Conservation (phyloP, 2,329 filamentous ascomycete genomes). For the Fusarium sp. region DNA sequence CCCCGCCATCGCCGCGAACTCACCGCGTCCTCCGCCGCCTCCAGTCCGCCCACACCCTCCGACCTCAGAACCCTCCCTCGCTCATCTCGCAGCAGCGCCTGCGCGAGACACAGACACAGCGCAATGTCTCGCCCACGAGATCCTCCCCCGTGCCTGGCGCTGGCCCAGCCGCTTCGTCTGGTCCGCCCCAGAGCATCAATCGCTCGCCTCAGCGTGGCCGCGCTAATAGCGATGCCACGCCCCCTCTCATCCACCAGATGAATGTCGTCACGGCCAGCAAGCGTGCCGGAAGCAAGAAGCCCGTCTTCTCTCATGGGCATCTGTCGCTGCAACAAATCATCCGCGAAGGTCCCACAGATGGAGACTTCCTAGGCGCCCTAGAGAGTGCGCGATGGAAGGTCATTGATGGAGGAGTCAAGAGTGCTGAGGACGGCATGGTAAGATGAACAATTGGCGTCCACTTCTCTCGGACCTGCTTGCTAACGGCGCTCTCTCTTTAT, state of each 20-base stretch:
- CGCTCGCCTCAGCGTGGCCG: constrained; percentile 69
- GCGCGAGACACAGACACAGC: constrained; percentile 58
- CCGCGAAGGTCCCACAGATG: constrained; percentile 81
- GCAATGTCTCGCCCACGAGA: constrained; percentile 51
- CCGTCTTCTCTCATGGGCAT: constrained; percentile 63
- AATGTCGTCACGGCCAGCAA: constrained; percentile 51
- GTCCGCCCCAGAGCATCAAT: constrained; percentile 32
- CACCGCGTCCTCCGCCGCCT: constrained; percentile 78
- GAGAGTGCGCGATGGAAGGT: constrained; percentile 80
- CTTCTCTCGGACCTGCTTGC: background rate
- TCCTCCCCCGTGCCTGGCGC: constrained; percentile 18
- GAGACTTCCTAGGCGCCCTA: constrained; percentile 74
- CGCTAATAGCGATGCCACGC: constrained; percentile 79
- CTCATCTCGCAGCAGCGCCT: constrained; percentile 74
- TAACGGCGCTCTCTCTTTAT: constrained; percentile 1
- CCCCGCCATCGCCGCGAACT: constrained; percentile 72
- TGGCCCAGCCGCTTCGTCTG: constrained; percentile 18
- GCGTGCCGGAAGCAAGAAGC: constrained; percentile 57
- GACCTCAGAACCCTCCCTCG: constrained; percentile 63
- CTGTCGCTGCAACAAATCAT: constrained; percentile 80
- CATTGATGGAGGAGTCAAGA: constrained; percentile 80
- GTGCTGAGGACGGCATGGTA: constrained; percentile 86
- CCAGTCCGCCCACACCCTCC: constrained; percentile 79
- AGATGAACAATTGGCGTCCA: constrained; percentile 34
- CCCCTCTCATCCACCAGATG: constrained; percentile 54